Percentiles rank a stretch among this genome's conserved stretches.
Conservation (phyloP, 2,329 filamentous ascomycete species). For the Fusarium vanettenii region DNA sequence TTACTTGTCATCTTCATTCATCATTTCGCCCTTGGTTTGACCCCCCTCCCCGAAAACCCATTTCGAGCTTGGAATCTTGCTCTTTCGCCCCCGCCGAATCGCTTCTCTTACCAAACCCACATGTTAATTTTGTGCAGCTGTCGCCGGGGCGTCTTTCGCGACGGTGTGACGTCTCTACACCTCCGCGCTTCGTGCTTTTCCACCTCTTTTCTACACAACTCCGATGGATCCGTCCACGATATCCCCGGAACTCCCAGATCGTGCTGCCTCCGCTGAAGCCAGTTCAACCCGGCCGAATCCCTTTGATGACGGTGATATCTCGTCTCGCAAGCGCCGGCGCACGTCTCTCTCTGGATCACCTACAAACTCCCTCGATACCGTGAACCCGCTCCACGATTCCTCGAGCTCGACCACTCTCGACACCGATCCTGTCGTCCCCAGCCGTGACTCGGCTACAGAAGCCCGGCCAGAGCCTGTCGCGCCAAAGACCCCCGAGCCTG, state of each 20-base stretch:
- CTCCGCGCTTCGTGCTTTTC: conserved; percentile 55
- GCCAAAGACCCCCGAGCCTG: conserved; percentile 58
- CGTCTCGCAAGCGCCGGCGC: conserved; percentile 71
- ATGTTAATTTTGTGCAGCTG: conserved; percentile 68
- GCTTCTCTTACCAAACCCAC: conserved; percentile 53
- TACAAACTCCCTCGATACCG: conserved; percentile 62
- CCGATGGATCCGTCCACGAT: conserved; percentile 66
- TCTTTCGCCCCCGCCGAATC: conserved; percentile 31
- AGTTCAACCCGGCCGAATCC: conserved; percentile 72
- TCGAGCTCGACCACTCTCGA: conserved; percentile 48
- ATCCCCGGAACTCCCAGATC: conserved; percentile 65
- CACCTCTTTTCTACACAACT: conserved; percentile 50
- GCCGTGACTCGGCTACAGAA: conserved; percentile 41
- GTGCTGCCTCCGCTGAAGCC: conserved; percentile 71
- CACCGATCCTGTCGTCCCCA: conserved; percentile 42
- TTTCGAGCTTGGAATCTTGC: conserved; percentile 30
- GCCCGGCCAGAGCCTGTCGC: conserved; percentile 55
- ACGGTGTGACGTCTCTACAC: conserved; percentile 63
- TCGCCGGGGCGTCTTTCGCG: conserved; percentile 65
- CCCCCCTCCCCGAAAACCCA: conserved; percentile 15
- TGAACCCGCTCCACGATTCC: conserved; percentile 48
- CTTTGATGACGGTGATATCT: conserved; percentile 68
- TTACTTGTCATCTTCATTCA: conserved; percentile 11
- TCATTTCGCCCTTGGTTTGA: conserved; percentile 12
- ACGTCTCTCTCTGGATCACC: conserved; percentile 68